These are phyloP conservation scores for Corinectria fuckeliana DNA, from an alignment of 2,329 filamentous ascomycete species.

Conservation along the genomic window DNA sequence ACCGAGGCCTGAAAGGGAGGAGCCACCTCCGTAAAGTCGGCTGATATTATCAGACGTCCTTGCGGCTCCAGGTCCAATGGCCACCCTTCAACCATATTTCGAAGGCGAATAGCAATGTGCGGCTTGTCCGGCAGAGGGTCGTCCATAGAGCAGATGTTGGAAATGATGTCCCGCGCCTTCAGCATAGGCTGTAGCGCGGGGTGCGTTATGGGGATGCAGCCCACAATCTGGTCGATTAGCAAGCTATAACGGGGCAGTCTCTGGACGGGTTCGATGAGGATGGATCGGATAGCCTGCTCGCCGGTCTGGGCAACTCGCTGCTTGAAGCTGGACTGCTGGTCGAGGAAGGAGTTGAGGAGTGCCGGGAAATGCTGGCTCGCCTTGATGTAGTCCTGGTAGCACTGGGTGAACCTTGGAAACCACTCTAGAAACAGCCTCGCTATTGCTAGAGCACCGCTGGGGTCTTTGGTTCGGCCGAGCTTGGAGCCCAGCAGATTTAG, in stretches of 20 bases:
- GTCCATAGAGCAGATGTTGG: slow-evolving; percentile 95
- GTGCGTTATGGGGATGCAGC: slow-evolving; percentile 83
- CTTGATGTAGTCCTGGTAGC: slow-evolving; percentile 92
- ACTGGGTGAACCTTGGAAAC: slow-evolving; percentile 91
- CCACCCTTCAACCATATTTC: slow-evolving; percentile 80
- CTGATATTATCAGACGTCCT: slow-evolving; percentile 80
- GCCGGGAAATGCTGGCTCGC: slow-evolving; percentile 87
- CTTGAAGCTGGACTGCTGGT: slow-evolving; percentile 82
- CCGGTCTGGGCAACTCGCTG: slow-evolving; percentile 81
- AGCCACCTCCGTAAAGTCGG: slow-evolving; percentile 78
- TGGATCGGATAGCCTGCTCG: slow-evolving; percentile 88
- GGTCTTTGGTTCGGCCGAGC: slow-evolving; percentile 65
- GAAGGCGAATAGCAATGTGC: slow-evolving; percentile 75
- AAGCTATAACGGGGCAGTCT: slow-evolving; percentile 92
- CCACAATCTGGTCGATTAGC: slow-evolving; percentile 93
- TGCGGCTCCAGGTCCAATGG: slow-evolving; percentile 72
- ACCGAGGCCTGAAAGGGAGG: slow-evolving; percentile 68
- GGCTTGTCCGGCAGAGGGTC: slow-evolving; percentile 72
- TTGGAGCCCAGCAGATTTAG: slow-evolving; percentile 50
- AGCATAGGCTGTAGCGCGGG: slow-evolving; percentile 83
- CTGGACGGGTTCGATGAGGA: slow-evolving; percentile 96
- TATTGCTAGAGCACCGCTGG: slow-evolving; percentile 78
- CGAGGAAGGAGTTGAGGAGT: slow-evolving; percentile 78
- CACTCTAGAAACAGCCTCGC: slow-evolving; percentile 85
- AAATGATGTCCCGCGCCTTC: slow-evolving; percentile 90